Conservation (phyloP, 176 grass and related monocot genomes). For the Poa pratensis region DNA sequence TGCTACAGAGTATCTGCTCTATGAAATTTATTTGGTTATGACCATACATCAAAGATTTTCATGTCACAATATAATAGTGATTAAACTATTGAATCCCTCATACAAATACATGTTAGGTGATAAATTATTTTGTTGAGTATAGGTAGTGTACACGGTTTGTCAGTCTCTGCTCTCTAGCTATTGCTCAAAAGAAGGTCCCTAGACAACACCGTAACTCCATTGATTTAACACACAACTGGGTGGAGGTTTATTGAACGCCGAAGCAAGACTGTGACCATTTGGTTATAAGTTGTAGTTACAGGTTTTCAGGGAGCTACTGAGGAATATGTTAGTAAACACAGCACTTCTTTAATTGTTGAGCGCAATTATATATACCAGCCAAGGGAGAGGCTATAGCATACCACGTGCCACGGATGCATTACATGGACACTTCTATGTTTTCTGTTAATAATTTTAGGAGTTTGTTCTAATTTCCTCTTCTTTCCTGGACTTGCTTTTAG, state of each 20-base stretch:
- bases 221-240: neutral
- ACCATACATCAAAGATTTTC: neutral
- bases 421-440: neutral
- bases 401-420: neutral
- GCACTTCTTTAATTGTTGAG: neutral
- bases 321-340: conserved; percentile 11
- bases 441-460: conserved; percentile 5
- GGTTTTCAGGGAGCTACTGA: neutral
- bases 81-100: neutral
- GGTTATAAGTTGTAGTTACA: neutral
- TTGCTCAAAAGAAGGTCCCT: neutral
- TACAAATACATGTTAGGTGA: neutral
- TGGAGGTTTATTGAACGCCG: neutral
- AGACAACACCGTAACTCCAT: neutral
- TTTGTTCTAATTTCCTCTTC: too few species aligned
- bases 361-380: neutral
- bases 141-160: neutral
- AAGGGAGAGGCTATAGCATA: neutral
- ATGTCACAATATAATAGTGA: neutral
- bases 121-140: neutral
- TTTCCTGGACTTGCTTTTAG: too few species aligned
- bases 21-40: neutral
- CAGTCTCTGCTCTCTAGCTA: neutral
- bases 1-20: neutral
- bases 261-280: neutral